These are phyloP conservation scores for Albifimbria verrucaria DNA, from an alignment of 2,329 filamentous ascomycete genomes.

Conservation along the genomic window DNA sequence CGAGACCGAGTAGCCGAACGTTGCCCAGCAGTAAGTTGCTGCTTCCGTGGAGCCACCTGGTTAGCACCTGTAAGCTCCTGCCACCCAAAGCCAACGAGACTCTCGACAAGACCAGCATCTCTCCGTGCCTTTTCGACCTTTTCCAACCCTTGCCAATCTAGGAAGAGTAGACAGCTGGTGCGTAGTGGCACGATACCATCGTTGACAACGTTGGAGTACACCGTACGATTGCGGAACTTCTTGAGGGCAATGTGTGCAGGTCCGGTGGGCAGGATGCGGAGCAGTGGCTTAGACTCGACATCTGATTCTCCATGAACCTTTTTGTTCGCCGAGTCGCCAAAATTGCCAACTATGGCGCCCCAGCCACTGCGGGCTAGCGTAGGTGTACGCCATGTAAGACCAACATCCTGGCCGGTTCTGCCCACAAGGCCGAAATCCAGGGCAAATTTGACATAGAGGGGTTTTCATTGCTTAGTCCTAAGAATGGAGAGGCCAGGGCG, in stretches of 20 bases:
- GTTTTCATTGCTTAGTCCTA: slow-evolving; percentile 95
- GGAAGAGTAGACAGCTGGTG: slow-evolving; percentile 92
- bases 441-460: slow-evolving; percentile 93
- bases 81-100: slow-evolving; percentile 91
- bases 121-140: slow-evolving; percentile 91
- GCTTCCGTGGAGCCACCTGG: slow-evolving; percentile 41
- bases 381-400: slow-evolving; percentile 89
- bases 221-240: slow-evolving; percentile 84
- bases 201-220: slow-evolving; percentile 97
- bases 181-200: slow-evolving; percentile 94
- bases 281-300: slow-evolving; percentile 80
- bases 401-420: slow-evolving; percentile 92
- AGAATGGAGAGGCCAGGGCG: slow-evolving; percentile 78
- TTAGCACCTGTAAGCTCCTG: slow-evolving; percentile 81
- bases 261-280: slow-evolving; percentile 86
- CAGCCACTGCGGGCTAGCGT: slow-evolving; percentile 82
- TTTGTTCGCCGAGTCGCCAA: slow-evolving; percentile 48
- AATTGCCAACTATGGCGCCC: slow-evolving; percentile 80
- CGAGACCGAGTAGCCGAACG: slow-evolving; percentile 9
- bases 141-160: slow-evolving; percentile 93
- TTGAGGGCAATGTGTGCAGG: slow-evolving; percentile 83
- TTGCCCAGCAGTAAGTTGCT: slow-evolving; percentile 35
- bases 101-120: slow-evolving; percentile 89
- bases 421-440: slow-evolving; percentile 94
- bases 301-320: slow-evolving; percentile 35